Evolutionary conservation across 1,284 basidiomycete species (phyloP).

Genomic region (Polyporus tsugae): DNA sequence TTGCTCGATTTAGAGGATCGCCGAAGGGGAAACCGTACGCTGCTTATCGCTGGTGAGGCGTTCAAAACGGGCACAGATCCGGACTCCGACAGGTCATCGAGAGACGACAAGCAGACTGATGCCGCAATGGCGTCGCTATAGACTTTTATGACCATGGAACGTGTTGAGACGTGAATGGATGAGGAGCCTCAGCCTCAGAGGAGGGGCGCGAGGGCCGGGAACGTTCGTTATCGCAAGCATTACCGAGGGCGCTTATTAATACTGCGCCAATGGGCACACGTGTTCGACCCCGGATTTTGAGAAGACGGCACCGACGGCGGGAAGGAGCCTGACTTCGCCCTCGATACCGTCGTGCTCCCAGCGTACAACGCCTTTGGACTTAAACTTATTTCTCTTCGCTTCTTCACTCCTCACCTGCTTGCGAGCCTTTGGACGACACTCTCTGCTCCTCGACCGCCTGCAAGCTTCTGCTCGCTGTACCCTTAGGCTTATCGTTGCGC

Average conservation of each 20-base stretch:
- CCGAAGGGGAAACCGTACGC: neutral
- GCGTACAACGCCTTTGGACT: constrained; percentile 13
- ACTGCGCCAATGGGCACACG: constrained; percentile 23
- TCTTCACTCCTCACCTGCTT: constrained; percentile 19
- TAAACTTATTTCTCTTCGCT: constrained; percentile 35
- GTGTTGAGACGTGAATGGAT: neutral
- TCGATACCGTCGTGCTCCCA: neutral
- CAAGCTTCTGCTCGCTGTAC: constrained; percentile 17
- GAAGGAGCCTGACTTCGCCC: constrained; percentile 14
- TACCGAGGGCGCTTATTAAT: constrained; percentile 17
- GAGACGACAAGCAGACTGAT: neutral
- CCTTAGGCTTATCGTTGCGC: constrained; percentile 33
- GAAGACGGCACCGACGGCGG: constrained; percentile 19
- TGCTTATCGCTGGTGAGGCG: neutral
- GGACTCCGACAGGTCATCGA: neutral
- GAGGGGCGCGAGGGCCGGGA: constrained; percentile 9
- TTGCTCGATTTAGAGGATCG: neutral
- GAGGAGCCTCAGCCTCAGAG: too few relatives aligned
- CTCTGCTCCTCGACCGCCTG: constrained; percentile 12
- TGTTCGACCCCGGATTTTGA: constrained; percentile 20
- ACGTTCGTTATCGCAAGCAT: constrained; percentile 32
- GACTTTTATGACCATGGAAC: constrained; percentile 1
- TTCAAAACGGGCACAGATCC: neutral
- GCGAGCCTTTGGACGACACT: neutral
- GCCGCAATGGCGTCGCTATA: neutral